Evolutionary conservation across 2,329 filamentous ascomycete genomes (phyloP), one percentile per base, ranked within the genome.

Genomic region (Myriosclerotinia duriaeana): DNA sequence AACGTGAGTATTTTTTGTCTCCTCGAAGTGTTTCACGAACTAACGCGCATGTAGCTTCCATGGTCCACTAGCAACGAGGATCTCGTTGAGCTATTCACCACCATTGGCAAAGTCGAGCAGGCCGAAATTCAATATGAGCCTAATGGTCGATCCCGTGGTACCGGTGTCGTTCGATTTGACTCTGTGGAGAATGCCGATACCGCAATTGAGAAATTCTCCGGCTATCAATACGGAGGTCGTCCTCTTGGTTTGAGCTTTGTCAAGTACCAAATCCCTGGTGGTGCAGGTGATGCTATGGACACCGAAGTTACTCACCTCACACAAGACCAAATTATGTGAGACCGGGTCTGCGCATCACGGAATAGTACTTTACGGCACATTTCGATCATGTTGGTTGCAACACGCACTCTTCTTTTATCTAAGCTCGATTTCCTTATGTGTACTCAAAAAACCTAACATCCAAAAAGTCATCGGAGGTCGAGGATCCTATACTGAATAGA

Each of bases 51-150:
- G 14, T 20, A 97, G 93, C 87, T 99, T 70, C 95, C 95, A 15
- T 99, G 95, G 95, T 98, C 95, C 38, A 99, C 95, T 20, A 97
- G 93, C 82, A 98, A 99, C 76, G 95, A 99, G 70, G 95, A 99
- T 78, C 83, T 99, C 36, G 87, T 98, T 66, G 95, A 99, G 78
- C 85, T 99, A 26, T 99, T 99, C 82, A 93, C 91, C 22, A 99
- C 95, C 14, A 99, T 99, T 75, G 95, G 95, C 71, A 97, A 97
- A 78, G 95, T 99, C 68, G 93, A 97, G 75, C 93, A 95, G 74
- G 95, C 95, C n/a, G 95, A 99, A 80, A 98, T 99, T 66, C 95
- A 99, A 79, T 98, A 99, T 76, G 95, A 99, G 78, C 90, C 92
- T 5, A 98, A 96, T 75, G 95, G 95, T 55, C 91, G 95, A 74